phyloP scores from a whole-genome alignment of 371 early-diverging fungal genomes.

The Paraphysoderma sedebokerense region DNA sequence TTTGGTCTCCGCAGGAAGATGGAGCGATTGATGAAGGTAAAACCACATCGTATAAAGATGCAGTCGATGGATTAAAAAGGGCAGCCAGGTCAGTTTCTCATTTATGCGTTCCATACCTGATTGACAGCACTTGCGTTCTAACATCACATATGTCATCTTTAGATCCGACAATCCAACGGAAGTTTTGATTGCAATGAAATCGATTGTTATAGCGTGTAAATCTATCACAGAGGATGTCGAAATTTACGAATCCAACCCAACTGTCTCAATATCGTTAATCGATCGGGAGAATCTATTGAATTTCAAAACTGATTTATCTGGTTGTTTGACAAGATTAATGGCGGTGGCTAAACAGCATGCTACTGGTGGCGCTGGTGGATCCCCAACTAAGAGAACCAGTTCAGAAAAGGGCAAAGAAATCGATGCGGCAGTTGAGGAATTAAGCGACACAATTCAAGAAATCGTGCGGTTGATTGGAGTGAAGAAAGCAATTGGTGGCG shows the following conservation, averaged over 20 bases:
- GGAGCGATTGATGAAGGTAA: constrained; percentile 47
- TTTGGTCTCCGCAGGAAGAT: constrained; percentile 8
- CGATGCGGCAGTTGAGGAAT: constrained; percentile 55
- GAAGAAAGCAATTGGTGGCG: not conserved
- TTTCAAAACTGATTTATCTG: constrained; percentile 32
- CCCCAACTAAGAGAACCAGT: constrained; percentile 38
- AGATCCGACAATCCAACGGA: constrained; percentile 41
- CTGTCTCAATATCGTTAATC: constrained; percentile 3
- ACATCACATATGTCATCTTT: not conserved
- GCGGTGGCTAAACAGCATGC: constrained; percentile 61
- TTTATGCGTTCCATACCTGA: not conserved
- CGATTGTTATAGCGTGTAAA: constrained; percentile 62
- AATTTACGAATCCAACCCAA: constrained; percentile 24
- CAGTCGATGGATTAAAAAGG: constrained; percentile 59
- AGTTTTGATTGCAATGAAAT: constrained; percentile 60
- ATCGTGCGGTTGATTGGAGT: constrained; percentile 38
- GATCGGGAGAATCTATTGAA: constrained; percentile 13
- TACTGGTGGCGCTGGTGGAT: constrained; percentile 49
- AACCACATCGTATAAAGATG: constrained; percentile 54
- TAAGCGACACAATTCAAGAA: constrained; percentile 56
- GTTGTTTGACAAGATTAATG: constrained; percentile 42
- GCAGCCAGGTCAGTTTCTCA: constrained; percentile 30
- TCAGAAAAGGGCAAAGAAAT: no score
- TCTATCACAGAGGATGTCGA: constrained; percentile 66
- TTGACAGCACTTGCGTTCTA: not conserved